Evolutionary conservation across 352 stramenopile genomes (phyloP), one percentile per base, ranked within the genome.

Genomic region (Phytophthora foliorum): DNA sequence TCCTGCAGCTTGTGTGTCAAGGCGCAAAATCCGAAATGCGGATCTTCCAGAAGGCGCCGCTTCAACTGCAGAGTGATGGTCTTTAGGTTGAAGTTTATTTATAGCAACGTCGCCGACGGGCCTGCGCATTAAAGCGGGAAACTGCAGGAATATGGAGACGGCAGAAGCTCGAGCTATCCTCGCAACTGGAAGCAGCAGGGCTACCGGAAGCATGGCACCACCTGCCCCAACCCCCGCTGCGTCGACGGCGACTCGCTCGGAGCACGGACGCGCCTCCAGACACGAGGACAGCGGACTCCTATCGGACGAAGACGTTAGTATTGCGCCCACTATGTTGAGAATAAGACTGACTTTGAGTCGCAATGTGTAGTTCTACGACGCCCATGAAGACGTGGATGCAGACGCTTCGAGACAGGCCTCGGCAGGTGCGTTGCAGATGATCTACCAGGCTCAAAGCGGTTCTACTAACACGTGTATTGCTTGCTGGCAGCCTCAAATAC

Each of bases 301-400:
- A 52, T 74, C 74, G 1, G 85, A 93, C 39, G 85, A 93, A 71
- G 85, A 93, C 31, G 85, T 93, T 45, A 53, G 21, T 45, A 27
- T 22, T 36, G 22, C 16, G 25, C n/a, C 24, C 16, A 25, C 17
- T 25, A 22, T 39, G n/a, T 11, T 2, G 2, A 21, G 11, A n/a
- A 41, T 10, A 17, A 24, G 22, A 21, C 34, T 74, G 24, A 66
- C 24, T 19, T 64, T 1, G 48, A 6, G 6, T 25, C 21, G 8
- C 25, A 22, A 2, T 36, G 3, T 74, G 46, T 58, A 93, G 85
- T 93, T 93, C 50, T 93, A 86, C 41, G 85, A 92, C 39, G 85
- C 83, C 0, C 83, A 92, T 14, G 85, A 92, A 50, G 72, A 80
- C 24, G 0, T 79, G 32, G 82, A 86, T 6, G 74, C 58, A 1